Evolutionary conservation across 257 asterid species (phyloP).

Genomic region (Henckelia pumila): DNA sequence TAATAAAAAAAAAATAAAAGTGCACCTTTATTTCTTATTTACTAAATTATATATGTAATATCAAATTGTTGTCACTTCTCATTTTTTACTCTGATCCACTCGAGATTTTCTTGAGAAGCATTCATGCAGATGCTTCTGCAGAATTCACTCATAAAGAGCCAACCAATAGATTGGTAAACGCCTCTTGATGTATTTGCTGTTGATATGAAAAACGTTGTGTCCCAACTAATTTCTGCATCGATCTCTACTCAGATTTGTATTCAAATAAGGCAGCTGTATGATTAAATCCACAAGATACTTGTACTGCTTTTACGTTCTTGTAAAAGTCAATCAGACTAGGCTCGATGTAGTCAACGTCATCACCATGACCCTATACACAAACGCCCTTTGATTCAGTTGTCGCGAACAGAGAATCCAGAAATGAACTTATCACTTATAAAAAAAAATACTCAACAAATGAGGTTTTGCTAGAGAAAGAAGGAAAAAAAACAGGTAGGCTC

Average conservation of each 20-base stretch:
- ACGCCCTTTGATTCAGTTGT: not conserved
- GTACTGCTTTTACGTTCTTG: not conserved
- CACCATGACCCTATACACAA: not conserved
- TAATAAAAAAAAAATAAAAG: not conserved
- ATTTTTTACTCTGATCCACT: too few relatives aligned
- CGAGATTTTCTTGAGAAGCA: not conserved
- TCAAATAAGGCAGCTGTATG: not conserved
- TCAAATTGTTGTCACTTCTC: not conserved
- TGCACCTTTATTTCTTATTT: not conserved
- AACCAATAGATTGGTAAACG: not conserved
- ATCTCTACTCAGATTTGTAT: not conserved
- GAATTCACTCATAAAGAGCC: not conserved
- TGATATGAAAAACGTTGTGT: too few relatives aligned
- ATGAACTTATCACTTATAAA: not conserved
- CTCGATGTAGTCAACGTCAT: not conserved
- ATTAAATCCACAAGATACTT: not conserved
- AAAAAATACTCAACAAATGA: too few relatives aligned
- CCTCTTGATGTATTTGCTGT: not conserved
- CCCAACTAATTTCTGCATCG: not conserved
- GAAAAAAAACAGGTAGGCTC: not conserved
- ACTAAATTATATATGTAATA: not conserved
- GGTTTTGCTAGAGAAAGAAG: not conserved
- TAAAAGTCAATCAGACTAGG: not conserved
- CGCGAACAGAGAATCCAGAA: not conserved
- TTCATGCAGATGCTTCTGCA: not conserved